phyloP scores from a whole-genome alignment of 129 eudicot genomes.

The Escallonia rubra region DNA sequence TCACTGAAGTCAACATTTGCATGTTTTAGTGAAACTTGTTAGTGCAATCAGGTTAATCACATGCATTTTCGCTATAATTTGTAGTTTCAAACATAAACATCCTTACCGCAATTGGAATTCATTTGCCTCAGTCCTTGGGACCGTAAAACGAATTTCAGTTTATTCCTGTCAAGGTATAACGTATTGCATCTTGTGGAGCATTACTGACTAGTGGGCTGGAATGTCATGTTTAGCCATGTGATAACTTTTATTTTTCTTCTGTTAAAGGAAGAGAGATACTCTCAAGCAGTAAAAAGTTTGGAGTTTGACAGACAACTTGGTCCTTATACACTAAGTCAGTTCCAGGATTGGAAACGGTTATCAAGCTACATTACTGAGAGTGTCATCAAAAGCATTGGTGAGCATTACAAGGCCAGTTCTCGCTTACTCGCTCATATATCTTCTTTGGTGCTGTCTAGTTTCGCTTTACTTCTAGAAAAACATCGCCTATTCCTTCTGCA shows the following conservation, averaged over 20 bases:
- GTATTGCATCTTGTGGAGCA: neutral
- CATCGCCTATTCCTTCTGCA: neutral
- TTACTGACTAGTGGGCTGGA: neutral
- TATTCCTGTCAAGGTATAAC: no score
- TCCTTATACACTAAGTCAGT: conserved; percentile 60
- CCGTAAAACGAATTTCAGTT: no score
- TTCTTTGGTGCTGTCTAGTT: conserved; percentile 1
- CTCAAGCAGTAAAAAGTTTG: conserved; percentile 57
- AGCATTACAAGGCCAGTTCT: conserved; percentile 3
- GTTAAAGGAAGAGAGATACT: conserved; percentile 73
- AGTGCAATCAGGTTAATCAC: no score
- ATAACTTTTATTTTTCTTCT: conserved; percentile 6
- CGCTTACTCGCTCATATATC: neutral
- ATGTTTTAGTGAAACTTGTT: no score
- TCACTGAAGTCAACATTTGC: no score
- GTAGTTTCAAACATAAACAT: no score
- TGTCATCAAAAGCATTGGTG: conserved; percentile 66
- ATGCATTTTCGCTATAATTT: no score
- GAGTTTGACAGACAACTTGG: conserved; percentile 89
- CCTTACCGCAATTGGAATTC: no score
- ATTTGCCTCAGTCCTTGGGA: no score
- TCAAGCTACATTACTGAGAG: conserved; percentile 75
- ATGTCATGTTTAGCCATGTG: neutral
- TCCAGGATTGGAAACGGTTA: conserved; percentile 71
- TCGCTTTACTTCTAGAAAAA: neutral